phyloP scores from a whole-genome alignment of 2,329 filamentous ascomycete genomes.

The Arachnomyces sp. region DNA sequence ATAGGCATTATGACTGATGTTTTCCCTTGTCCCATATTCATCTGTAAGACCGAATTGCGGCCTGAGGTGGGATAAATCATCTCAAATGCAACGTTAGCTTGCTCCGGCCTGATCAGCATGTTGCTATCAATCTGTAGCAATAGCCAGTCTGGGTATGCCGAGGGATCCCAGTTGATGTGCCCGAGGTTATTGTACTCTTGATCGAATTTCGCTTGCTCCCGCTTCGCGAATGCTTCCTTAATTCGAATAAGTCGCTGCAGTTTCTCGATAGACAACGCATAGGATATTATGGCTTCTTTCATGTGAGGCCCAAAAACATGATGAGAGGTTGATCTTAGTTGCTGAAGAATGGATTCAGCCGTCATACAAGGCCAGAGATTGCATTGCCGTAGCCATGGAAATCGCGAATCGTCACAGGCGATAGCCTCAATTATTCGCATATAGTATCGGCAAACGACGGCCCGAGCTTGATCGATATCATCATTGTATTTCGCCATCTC shows the following conservation, averaged over 20 bases:
- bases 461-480: background rate
- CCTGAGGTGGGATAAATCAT: conserved; percentile 41
- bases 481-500: conserved; percentile 1
- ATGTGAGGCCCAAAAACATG: conserved; percentile 1
- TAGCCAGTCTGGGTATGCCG: conserved; percentile 49
- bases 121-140: conserved; percentile 57
- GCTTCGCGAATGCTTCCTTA: background rate
- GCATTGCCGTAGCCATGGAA: conserved; percentile 29
- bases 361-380: conserved; percentile 11
- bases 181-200: conserved; percentile 41
- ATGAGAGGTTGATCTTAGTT: conserved; percentile 28
- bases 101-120: conserved; percentile 52
- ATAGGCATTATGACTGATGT: conserved; percentile 62
- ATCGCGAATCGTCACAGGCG: conserved; percentile 18
- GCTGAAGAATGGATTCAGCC: conserved; percentile 32
- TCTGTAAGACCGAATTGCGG: conserved; percentile 50
- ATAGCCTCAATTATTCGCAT: background rate
- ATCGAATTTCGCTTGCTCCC: conserved; percentile 7
- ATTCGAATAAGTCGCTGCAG: conserved; percentile 1
- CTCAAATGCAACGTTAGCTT: conserved; percentile 47
- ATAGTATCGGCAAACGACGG: background rate
- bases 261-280: conserved; percentile 1
- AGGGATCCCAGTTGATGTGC: conserved; percentile 48
- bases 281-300: background rate
- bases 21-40: conserved; percentile 67